These are phyloP conservation scores for Solanum peruvianum DNA, from an alignment of 257 asterid species.

Conservation along the genomic window DNA sequence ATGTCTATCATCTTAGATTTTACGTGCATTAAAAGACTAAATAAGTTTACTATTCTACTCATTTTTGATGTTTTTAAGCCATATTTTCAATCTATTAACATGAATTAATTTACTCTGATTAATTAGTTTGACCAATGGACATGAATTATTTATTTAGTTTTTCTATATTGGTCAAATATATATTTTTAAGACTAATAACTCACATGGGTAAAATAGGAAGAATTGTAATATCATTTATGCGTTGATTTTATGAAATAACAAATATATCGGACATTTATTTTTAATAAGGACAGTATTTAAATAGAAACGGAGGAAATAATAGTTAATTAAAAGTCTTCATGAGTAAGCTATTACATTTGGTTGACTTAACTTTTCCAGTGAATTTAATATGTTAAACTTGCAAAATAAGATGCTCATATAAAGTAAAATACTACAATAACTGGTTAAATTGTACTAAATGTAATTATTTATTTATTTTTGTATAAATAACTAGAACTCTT, in stretches of 20 bases:
- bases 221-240: no score
- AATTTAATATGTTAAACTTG: neutral
- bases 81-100: no score
- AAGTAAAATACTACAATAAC: neutral
- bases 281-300: no score
- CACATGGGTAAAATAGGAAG: neutral
- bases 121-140: neutral
- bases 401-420: neutral
- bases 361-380: neutral
- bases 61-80: no score
- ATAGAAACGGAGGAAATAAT: no score
- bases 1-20: neutral
- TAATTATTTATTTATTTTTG: neutral
- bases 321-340: neutral
- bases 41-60: no score
- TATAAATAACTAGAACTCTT: no score
- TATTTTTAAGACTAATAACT: neutral
- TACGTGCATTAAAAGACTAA: no score
- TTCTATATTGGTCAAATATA: neutral
- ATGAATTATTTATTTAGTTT: neutral
- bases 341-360: neutral
- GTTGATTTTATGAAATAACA: neutral
- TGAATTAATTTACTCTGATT: neutral
- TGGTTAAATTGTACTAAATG: neutral
- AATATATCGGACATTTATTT: neutral